Evolutionary conservation across 2,329 filamentous ascomycete species (phyloP).

Genomic region (Mollisia scopiformis): DNA sequence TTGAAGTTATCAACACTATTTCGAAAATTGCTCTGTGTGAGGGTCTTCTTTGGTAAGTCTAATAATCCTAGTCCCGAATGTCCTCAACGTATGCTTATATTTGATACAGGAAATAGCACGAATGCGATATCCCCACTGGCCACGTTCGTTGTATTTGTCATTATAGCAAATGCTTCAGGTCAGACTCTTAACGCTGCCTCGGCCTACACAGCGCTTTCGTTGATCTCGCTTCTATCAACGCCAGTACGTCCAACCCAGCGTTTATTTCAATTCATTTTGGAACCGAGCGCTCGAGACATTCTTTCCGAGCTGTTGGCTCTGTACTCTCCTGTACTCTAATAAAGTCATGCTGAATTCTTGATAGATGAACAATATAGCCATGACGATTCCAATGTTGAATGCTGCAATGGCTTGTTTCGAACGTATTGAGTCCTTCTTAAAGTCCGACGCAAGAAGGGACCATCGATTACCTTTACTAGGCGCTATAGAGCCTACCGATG

Average conservation of each 20-base stretch:
- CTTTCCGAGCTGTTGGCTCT: too few species aligned
- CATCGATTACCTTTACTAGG: constrained; percentile 24
- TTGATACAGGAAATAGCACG: constrained; percentile 27
- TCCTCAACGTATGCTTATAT: background rate
- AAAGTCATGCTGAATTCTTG: too few species aligned
- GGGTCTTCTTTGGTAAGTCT: constrained; percentile 24
- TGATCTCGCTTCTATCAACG: constrained; percentile 42
- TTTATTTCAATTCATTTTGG: too few species aligned
- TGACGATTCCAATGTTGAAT: constrained; percentile 41
- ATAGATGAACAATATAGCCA: constrained; percentile 45
- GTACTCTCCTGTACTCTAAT: too few species aligned
- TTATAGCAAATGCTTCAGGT: constrained; percentile 33
- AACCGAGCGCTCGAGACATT: too few species aligned
- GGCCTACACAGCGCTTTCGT: constrained; percentile 47
- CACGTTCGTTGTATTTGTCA: constrained; percentile 44
- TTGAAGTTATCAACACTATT: constrained; percentile 43
- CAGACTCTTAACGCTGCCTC: constrained; percentile 30
- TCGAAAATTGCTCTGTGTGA: constrained; percentile 37
- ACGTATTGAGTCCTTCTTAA: constrained; percentile 44
- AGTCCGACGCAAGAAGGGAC: constrained; percentile 23
- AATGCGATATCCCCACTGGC: constrained; percentile 39
- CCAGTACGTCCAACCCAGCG: too few species aligned
- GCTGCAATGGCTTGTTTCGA: constrained; percentile 44
- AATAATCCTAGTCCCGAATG: background rate
- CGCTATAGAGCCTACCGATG: background rate